Evolutionary conservation across 306 rosid genomes (phyloP).

Genomic region (Mimosa bimucronata): DNA sequence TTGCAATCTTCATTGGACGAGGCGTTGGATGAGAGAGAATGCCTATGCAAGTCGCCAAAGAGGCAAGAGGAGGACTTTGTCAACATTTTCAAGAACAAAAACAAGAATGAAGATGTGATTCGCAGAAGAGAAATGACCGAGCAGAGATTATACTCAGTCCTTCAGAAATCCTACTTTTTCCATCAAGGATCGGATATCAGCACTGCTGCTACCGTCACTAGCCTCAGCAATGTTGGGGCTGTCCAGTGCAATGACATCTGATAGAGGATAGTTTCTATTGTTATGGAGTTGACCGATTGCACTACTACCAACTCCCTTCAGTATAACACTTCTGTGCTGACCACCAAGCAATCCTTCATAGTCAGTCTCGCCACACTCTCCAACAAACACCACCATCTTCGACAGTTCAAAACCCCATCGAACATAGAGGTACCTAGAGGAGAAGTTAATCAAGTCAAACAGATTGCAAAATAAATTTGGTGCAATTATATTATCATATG

Average conservation of each 20-base stretch:
- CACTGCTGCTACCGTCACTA: conserved; percentile 56
- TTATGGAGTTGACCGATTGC: conserved; percentile 73
- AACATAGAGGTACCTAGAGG: conserved; percentile 79
- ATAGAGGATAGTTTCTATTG: conserved; percentile 84
- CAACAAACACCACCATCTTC: conserved; percentile 90
- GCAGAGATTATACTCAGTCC: conserved; percentile 38
- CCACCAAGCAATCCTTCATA: conserved; percentile 96
- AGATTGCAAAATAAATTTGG: conserved; percentile 26
- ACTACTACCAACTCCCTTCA: conserved; percentile 77
- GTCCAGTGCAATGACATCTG: conserved; percentile 81
- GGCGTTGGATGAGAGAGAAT: conserved; percentile 26
- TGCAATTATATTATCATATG: conserved; percentile 1
- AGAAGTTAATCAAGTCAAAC: conserved; percentile 35
- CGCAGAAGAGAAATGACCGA: conserved; percentile 29
- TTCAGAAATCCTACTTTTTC: conserved; percentile 66
- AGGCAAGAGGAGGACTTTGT: conserved; percentile 28
- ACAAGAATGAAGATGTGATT: conserved; percentile 33
- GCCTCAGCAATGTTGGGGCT: conserved; percentile 75
- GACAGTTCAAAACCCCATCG: conserved; percentile 97
- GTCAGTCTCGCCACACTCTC: conserved; percentile 95
- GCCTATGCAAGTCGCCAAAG: conserved; percentile 24
- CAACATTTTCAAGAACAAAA: conserved; percentile 32
- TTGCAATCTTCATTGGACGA: conserved; percentile 29
- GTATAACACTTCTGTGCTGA: conserved; percentile 72
- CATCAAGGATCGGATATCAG: conserved; percentile 65